phyloP scores from a whole-genome alignment of 2,329 filamentous ascomycete genomes.

The Gliomastix tumulicola region DNA sequence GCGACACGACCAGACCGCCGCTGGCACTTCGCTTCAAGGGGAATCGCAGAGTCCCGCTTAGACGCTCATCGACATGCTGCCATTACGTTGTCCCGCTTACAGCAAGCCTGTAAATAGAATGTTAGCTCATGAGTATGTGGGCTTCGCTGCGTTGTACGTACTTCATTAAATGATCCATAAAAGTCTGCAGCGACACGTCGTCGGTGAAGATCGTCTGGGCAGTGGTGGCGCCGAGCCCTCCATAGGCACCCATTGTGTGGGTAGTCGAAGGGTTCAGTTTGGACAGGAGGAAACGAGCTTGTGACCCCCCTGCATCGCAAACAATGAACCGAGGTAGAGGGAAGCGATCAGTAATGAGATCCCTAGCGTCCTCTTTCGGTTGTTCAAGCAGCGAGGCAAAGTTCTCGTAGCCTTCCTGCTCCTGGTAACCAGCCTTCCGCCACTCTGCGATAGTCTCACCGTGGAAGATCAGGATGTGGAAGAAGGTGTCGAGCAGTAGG shows the following conservation, averaged over 20 bases:
- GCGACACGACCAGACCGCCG: no score
- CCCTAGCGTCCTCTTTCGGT: constrained; percentile 95
- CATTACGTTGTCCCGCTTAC: constrained; percentile 55
- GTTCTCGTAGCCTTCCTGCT: constrained; percentile 97
- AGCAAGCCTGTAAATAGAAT: constrained; percentile 36
- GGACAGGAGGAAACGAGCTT: constrained; percentile 91
- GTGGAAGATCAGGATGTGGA: constrained; percentile 99
- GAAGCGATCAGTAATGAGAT: constrained; percentile 95
- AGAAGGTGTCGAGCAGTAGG: constrained; percentile 93
- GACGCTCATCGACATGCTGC: no score
- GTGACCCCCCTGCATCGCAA: constrained; percentile 95
- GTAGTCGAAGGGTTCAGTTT: constrained; percentile 98
- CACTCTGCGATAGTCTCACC: constrained; percentile 97
- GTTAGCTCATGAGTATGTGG: constrained; percentile 1
- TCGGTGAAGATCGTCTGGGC: constrained; percentile 99
- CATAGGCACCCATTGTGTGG: constrained; percentile 88
- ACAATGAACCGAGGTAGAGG: constrained; percentile 98
- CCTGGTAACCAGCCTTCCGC: constrained; percentile 96
- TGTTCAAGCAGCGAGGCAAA: constrained; percentile 82
- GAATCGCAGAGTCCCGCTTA: no score
- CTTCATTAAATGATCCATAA: constrained; percentile 99
- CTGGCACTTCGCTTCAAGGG: no score
- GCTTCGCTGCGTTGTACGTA: constrained; percentile 40
- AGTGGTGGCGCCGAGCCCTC: constrained; percentile 74
- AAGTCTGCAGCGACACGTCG: constrained; percentile 94